A percentile compares a stretch with the other conserved stretches of the same genome.
phyloP scores from a whole-genome alignment of 371 early-diverging fungal species.

The Vairimorpha ceranae region DNA sequence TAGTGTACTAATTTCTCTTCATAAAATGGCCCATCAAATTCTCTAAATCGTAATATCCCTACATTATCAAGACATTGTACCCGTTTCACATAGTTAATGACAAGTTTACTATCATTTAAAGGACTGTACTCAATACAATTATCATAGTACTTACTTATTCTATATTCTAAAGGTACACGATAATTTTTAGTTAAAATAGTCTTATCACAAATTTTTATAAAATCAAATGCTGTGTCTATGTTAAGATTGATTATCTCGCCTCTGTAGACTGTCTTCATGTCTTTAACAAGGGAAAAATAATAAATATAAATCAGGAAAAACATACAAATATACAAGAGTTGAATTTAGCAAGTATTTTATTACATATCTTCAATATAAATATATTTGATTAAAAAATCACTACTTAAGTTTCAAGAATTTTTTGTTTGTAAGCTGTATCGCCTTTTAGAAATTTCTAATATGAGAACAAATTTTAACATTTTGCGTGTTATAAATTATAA shows the following conservation, averaged over 20 bases:
- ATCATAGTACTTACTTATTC: background rate
- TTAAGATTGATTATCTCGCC: background rate
- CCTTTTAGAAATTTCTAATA: too few relatives aligned
- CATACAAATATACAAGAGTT: too few relatives aligned
- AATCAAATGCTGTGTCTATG: background rate
- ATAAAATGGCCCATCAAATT: constrained; percentile 8
- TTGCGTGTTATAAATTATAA: too few relatives aligned
- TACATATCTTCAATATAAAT: too few relatives aligned
- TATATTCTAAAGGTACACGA: background rate
- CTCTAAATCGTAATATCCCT: constrained; percentile 26
- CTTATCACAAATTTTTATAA: background rate
- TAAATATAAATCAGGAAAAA: too few relatives aligned
- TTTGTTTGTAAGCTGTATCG: too few relatives aligned
- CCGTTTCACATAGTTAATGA: constrained; percentile 22
- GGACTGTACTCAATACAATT: background rate
- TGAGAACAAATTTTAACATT: too few relatives aligned
- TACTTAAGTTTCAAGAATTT: too few relatives aligned
- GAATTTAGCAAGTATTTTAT: too few relatives aligned
- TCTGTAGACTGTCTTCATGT: background rate
- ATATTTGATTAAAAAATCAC: too few relatives aligned
- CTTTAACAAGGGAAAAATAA: too few relatives aligned
- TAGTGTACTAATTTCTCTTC: constrained; percentile 5
- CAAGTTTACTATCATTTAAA: background rate
- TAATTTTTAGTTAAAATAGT: background rate
- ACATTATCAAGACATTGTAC: background rate